phyloP scores from a whole-genome alignment of 202 grass and related monocot species.

The Musa balbisiana region DNA sequence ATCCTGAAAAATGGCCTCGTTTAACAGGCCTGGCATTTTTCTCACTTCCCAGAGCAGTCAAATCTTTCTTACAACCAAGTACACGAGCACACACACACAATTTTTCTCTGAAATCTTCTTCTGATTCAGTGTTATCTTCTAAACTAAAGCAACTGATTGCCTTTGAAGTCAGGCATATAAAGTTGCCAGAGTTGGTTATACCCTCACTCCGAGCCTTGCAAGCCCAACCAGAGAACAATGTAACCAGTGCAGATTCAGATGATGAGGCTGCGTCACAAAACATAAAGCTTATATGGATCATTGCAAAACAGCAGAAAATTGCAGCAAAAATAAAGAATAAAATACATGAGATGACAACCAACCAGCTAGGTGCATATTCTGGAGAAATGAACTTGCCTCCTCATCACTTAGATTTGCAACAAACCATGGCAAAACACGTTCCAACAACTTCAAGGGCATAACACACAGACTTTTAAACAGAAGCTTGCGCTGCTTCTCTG shows the following conservation, averaged over 20 bases:
- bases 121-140: constrained; percentile 27
- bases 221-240: constrained; percentile 84
- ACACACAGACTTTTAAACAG: constrained; percentile 64
- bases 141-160: constrained; percentile 15
- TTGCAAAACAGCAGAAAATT: constrained; percentile 16
- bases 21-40: constrained; percentile 42
- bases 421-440: constrained; percentile 85
- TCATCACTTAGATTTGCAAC: constrained; percentile 48
- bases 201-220: constrained; percentile 66
- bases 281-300: not conserved
- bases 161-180: constrained; percentile 47
- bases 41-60: constrained; percentile 26
- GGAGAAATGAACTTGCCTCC: constrained; percentile 66
- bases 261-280: constrained; percentile 46
- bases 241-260: constrained; percentile 74
- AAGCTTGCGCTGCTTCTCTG: constrained; percentile 73
- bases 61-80: constrained; percentile 22
- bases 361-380: constrained; percentile 82
- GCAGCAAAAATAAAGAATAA: constrained; percentile 5
- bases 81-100: constrained; percentile 43
- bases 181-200: constrained; percentile 43
- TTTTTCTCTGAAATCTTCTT: constrained; percentile 25
- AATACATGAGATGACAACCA: constrained; percentile 3
- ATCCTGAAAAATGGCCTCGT: constrained; percentile 41
- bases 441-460: constrained; percentile 86